Evolutionary conservation across 441 rosid species (phyloP), one percentile per base, ranked within the genome.

Genomic region (Manihot esculenta): DNA sequence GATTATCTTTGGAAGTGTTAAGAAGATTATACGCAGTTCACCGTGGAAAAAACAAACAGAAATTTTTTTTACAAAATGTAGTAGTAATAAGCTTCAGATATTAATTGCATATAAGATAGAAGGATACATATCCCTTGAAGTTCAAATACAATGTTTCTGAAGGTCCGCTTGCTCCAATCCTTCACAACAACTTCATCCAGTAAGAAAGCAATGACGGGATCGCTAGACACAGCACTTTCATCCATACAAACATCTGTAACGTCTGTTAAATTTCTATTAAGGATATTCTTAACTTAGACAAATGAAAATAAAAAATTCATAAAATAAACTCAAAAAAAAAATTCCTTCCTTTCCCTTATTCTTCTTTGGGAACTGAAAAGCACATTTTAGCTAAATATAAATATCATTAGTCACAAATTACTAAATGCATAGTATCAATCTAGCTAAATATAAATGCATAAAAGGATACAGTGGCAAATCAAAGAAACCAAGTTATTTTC

Each of bases 131-230:
- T 92, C 55, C 68, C 71, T 72, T 72, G 84, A 84, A 94, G 91
- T 78, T 90, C 93, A 64, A 70, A 68, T 57, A 77, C 47, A 55
- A 89, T 84, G 75, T 77, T 87, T 74, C 74, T 79, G 84, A 89
- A 94, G 48, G 89, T 86, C 75, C 83, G 81, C 84, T 88, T 92
- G 86, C 94, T 90, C 99, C 98, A 94, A 74, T 89, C 97, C 88
- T 94, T 94, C 75, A 94, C 90, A 71, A 90, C 99, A 75, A 88
- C 97, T 86, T 95, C 99, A 83, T 95, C 99, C 84, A 95, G 76
- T 96, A 92, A 85, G 93, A 89, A 91, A 45, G 98, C 93, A 78
- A 87, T 80, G 75, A 89, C 88, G 60, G 95, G 97, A 78, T 95
- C 96, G 63, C 97, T 92, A 60, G 99, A 95, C 66, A 95, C 95